These are phyloP conservation scores for Cordyceps fumosorosea DNA, from an alignment of 2,329 filamentous ascomycete species.

Conservation along the genomic window DNA sequence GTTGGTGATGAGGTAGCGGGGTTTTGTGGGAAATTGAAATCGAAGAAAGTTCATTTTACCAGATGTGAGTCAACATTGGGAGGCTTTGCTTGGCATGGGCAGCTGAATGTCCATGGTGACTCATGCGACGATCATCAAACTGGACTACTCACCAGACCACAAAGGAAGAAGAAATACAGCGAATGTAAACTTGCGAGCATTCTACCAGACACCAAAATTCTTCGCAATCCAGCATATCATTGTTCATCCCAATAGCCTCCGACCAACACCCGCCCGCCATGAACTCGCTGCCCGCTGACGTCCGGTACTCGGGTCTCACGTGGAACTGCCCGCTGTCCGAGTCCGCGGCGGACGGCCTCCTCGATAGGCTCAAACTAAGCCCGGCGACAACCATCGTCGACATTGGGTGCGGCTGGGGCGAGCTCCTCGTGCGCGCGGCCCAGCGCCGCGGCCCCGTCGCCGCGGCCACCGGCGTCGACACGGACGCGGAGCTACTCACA, in stretches of 20 bases:
- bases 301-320: background rate
- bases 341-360: background rate
- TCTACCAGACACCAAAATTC: no score
- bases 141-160: no score
- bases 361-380: background rate
- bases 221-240: no score
- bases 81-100: background rate
- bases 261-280: background rate
- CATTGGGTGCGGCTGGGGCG: slow-evolving; percentile 17
- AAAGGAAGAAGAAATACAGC: no score
- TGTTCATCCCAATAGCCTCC: background rate
- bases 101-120: background rate
- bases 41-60: no score
- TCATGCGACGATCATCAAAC: background rate
- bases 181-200: no score
- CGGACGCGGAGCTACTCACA: slow-evolving; percentile 4
- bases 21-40: no score
- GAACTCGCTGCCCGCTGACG: background rate
- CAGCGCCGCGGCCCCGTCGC: background rate
- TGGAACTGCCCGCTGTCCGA: slow-evolving; percentile 10
- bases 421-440: slow-evolving; percentile 14
- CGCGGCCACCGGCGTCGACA: slow-evolving; percentile 15
- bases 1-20: slow-evolving; percentile 6
- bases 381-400: slow-evolving; percentile 7
- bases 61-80: background rate